Conservation (phyloP, 768 basidiomycete species). For the Leccinum barrowsii region DNA sequence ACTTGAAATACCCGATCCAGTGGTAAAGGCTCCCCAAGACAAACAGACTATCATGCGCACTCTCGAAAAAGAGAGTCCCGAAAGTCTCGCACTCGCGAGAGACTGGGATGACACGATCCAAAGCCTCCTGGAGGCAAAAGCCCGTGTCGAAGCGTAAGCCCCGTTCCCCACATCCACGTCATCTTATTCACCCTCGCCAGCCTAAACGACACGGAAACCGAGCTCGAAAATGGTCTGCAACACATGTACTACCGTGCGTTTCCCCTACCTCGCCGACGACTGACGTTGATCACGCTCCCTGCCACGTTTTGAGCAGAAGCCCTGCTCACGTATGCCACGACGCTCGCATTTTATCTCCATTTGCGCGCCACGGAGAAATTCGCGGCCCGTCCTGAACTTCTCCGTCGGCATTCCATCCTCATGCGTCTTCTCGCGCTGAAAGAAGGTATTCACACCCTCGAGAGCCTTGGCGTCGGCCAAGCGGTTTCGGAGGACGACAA, state of each 20-base stretch:
- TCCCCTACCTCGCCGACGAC: not conserved
- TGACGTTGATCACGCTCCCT: not conserved
- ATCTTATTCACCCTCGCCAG: constrained; percentile 33
- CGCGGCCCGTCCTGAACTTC: constrained; percentile 53
- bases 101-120: constrained; percentile 77
- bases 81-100: constrained; percentile 73
- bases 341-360: constrained; percentile 89
- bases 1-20: not conserved
- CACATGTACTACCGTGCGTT: constrained; percentile 87
- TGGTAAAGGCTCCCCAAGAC: constrained; percentile 44
- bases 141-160: constrained; percentile 53
- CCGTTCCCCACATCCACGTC: not conserved
- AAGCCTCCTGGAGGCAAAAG: constrained; percentile 48
- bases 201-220: constrained; percentile 42
- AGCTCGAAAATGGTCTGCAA: constrained; percentile 66
- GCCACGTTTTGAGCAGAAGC: constrained; percentile 55
- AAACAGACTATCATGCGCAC: constrained; percentile 58
- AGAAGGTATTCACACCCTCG: constrained; percentile 74
- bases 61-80: constrained; percentile 73
- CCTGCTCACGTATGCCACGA: constrained; percentile 83
- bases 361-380: constrained; percentile 71
- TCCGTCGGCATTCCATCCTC: constrained; percentile 70
- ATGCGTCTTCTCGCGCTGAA: constrained; percentile 78
- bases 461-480: constrained; percentile 75
- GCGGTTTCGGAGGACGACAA: constrained; percentile 45